Base-by-base conservation (phyloP, 768 basidiomycete genomes). In the Calocybe cyanea region DNA sequence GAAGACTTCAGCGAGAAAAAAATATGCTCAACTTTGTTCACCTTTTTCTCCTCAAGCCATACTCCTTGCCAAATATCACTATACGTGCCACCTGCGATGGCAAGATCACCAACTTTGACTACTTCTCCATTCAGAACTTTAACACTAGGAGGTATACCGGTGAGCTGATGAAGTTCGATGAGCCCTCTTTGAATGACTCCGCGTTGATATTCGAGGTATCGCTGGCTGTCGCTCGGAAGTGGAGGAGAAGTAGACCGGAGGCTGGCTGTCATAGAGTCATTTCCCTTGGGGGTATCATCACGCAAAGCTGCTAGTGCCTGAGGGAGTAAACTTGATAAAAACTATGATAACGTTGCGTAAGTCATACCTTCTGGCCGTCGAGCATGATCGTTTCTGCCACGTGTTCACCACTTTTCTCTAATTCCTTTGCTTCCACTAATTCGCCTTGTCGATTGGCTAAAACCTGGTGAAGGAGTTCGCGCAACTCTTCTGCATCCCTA, bases 41-140 rank as follows among this genome's bases (percentile, higher is more conserved):
- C 78, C 64, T 75, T 78, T 53, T 76, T 70, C 51, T 68, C 68
- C n/a, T 66, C 72, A 11, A 81, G 56, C 81, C 80, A 82, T 23
- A 54, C 63, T 14, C 80, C 81, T 45, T 70, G 57, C 63, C 68
- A 81, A 32, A 83, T 69, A 42, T 80, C 73, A 54, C 77, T 79
- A 49, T 77, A 77, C 17, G 66, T 66, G 20, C 81, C 80, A 36
- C 75, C 74, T 13, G 73, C 73, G 33, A 75, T 56, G 6, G 78
- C 58, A n/a, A 64, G 42, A 13, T 73, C 70, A 9, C 66, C 56
- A 0, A 43, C 43, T 44, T 65, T 72, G 38, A 55, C 64, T 2
- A 81, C 67, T 57, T 83, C 80, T 20, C 75, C 74, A 31, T 81
- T 65, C 33, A 83, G 56, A n/a, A 69, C 54, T 38, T 75, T 78